A percentile compares a stretch with the other conserved stretches of the same genome.
These are phyloP conservation scores for Lyophyllum semitale DNA, from an alignment of 768 basidiomycete species.

Conservation along the genomic window DNA sequence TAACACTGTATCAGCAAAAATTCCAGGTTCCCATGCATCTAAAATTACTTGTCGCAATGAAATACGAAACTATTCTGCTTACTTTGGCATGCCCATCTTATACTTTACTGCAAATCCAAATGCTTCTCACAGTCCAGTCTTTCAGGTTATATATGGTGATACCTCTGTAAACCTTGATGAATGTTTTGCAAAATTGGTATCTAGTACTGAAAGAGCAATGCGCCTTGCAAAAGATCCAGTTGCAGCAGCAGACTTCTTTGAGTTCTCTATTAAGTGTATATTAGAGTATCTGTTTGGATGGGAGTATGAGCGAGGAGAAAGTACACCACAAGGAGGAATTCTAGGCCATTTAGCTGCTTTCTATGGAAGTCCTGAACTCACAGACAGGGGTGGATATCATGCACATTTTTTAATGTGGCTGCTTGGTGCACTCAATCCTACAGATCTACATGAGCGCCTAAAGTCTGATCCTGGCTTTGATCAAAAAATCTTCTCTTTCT, in stretches of 20 bases:
- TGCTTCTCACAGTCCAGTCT: conserved; percentile 29
- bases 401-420: too few relatives aligned
- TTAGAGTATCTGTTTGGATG: too few relatives aligned
- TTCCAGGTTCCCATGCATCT: conserved; percentile 32
- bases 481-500: too few relatives aligned
- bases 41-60: conserved; percentile 35
- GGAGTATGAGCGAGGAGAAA: too few relatives aligned
- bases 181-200: conserved; percentile 25
- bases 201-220: conserved; percentile 30
- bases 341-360: too few relatives aligned
- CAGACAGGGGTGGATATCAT: too few relatives aligned
- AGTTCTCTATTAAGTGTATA: too few relatives aligned
- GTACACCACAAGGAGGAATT: too few relatives aligned
- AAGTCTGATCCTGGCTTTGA: too few relatives aligned
- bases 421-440: too few relatives aligned
- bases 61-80: conserved; percentile 32
- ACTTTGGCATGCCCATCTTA: conserved; percentile 38
- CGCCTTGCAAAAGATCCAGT: conserved; percentile 40
- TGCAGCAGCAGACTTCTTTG: conserved; percentile 39
- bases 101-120: conserved; percentile 49
- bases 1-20: conserved; percentile 16
- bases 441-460: too few relatives aligned
- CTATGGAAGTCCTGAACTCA: too few relatives aligned
- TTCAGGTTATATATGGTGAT: conserved; percentile 37
- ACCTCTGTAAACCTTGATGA: conserved; percentile 34